phyloP scores from a whole-genome alignment of 176 grass and related monocot species.

The Aegilops bicornis region DNA sequence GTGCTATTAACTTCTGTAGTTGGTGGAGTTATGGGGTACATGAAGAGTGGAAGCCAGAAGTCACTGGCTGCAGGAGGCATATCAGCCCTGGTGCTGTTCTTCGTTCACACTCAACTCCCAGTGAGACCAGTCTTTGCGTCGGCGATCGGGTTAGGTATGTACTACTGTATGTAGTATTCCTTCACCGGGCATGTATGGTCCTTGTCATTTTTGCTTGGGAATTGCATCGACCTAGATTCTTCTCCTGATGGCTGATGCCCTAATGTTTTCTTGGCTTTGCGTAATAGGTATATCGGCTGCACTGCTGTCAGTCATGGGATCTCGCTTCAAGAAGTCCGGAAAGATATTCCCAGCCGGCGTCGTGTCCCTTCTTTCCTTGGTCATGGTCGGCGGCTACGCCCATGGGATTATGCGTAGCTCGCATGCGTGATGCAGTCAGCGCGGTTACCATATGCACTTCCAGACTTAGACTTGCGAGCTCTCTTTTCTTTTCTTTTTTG shows the following conservation, averaged over 20 bases:
- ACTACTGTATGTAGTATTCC: constrained; percentile 7
- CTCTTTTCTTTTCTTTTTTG: neutral
- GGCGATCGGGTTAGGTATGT: constrained; percentile 57
- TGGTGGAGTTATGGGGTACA: constrained; percentile 73
- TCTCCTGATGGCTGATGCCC: neutral
- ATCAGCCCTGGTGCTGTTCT: constrained; percentile 56
- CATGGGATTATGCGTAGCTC: constrained; percentile 74
- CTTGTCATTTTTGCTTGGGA: constrained; percentile 10
- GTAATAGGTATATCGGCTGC: constrained; percentile 61
- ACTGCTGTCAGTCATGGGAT: constrained; percentile 66
- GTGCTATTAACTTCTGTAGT: constrained; percentile 24
- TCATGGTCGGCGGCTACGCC: constrained; percentile 77
- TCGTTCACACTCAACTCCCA: constrained; percentile 81
- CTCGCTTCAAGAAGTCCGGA: constrained; percentile 79
- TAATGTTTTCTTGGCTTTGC: neutral
- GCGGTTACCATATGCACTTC: neutral
- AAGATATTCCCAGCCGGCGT: constrained; percentile 84
- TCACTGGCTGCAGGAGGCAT: constrained; percentile 69
- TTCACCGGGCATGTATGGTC: neutral
- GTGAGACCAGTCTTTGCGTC: constrained; percentile 67
- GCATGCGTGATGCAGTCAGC: constrained; percentile 23
- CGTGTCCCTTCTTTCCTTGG: constrained; percentile 67
- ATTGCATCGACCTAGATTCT: neutral
- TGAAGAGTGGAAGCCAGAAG: constrained; percentile 84
- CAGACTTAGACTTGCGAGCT: neutral